Evolutionary conservation across 257 asterid genomes (phyloP), one percentile per base, ranked within the genome.

Genomic region (Jacaranda copaia): DNA sequence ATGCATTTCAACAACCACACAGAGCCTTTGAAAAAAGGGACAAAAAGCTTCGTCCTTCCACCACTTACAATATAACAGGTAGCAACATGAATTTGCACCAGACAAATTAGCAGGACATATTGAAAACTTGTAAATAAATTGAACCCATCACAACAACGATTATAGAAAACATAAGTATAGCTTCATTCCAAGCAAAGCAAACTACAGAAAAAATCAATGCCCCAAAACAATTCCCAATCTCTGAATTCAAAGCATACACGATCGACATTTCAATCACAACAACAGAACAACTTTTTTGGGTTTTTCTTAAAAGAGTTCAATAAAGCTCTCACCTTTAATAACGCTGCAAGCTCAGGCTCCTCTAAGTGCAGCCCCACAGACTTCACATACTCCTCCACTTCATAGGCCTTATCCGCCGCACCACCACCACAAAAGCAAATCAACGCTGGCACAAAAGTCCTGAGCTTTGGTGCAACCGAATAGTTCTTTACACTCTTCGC

Each of bases 381-480:
- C 20, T 35, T 53, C 74, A 89, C 88, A 32, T 87, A 87, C 74
- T 85, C 92, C 87, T 92, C 98, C 64, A 94, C 98, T 81, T 87
- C 80, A 83, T 85, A 89, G 2, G 96, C 94, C 87, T 88, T 89
- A 16, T 89, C 97, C 84, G 89, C 90, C 78, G 76, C 84, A 38
- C 92, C 91, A 72, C 77, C 81, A 43, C 80, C 85, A 66, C 89
- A 87, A 77, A 79, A 92, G 75, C 90, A 92, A 73, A 88, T 81
- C 88, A 94, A 73, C 10, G 96, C 96, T 49, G 98, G 98, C 20
- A 84, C 87, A 73, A 79, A 91, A 19, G 97, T 90, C 90, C 98
- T 85, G 62, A 94, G 84, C 88, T 83, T 92, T 77, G 98, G 96
- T 51, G 80, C 82, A 9, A 45, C 82, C 14, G 78, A 79, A 1